phyloP scores from a whole-genome alignment of 2,329 filamentous ascomycete species.

The Aspergillus carbonarius region DNA sequence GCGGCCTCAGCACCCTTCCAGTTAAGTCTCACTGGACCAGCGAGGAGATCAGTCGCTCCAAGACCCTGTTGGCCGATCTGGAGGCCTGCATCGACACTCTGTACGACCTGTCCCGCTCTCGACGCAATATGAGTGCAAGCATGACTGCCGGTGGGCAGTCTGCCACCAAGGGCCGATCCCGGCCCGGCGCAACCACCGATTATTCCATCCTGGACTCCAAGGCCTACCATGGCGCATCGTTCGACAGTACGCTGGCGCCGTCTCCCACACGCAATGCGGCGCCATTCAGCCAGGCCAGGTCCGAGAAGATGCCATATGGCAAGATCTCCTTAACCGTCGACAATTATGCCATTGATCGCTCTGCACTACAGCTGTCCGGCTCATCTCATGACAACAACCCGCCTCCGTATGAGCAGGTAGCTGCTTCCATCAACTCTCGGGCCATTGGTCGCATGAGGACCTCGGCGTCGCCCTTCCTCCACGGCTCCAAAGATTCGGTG shows the following conservation, averaged over 20 bases:
- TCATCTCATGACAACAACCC: conserved; percentile 41
- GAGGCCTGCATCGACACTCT: conserved; percentile 64
- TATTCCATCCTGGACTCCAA: conserved; percentile 29
- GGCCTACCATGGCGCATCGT: conserved; percentile 37
- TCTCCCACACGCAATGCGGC: conserved; percentile 15
- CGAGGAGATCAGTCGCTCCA: conserved; percentile 55
- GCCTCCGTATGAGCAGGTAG: conserved; percentile 44
- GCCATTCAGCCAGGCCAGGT: conserved; percentile 9
- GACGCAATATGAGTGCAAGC: conserved; percentile 46
- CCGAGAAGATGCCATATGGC: conserved; percentile 19
- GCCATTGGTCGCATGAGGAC: conserved; percentile 42
- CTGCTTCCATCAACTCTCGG: conserved; percentile 43
- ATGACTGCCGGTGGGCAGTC: conserved; percentile 35
- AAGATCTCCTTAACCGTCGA: conserved; percentile 29
- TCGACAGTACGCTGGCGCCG: conserved; percentile 35
- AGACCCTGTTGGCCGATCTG: conserved; percentile 59
- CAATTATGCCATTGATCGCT: conserved; percentile 41
- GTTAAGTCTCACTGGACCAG: conserved; percentile 48
- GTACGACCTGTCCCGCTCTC: conserved; percentile 61
- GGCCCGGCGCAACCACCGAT: conserved; percentile 21
- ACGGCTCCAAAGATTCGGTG: conserved; percentile 34
- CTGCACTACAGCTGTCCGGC: conserved; percentile 40
- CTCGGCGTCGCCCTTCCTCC: conserved; percentile 36
- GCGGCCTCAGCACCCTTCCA: conserved; percentile 31
- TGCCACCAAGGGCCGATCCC: conserved; percentile 20